Percentiles rank a stretch among this genome's conserved stretches.
These are phyloP conservation scores for Dendrothele bispora DNA, from an alignment of 768 basidiomycete species.

Conservation along the genomic window DNA sequence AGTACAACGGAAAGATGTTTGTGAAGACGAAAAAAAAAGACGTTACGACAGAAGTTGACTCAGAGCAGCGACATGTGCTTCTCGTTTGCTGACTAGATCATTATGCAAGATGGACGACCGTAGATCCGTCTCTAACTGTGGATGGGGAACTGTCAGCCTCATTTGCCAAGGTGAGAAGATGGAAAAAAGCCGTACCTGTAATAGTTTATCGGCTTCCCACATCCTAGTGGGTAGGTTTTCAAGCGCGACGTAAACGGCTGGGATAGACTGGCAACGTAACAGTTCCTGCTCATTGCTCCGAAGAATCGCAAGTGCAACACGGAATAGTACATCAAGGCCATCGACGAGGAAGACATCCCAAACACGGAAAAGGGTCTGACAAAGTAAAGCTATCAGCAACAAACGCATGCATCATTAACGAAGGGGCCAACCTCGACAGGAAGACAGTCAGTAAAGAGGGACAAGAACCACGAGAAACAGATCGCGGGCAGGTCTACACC, in stretches of 20 bases:
- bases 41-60: conserved; percentile 38
- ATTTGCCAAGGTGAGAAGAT: neutral
- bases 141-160: neutral
- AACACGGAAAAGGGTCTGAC: conserved; percentile 86
- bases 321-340: conserved; percentile 87
- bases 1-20: too few relatives aligned
- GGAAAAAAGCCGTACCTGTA: conserved; percentile 61
- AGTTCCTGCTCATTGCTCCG: conserved; percentile 84
- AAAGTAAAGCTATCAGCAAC: conserved; percentile 5
- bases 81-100: conserved; percentile 57
- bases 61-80: conserved; percentile 49
- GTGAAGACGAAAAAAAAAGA: too few relatives aligned
- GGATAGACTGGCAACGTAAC: conserved; percentile 78
- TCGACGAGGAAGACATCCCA: conserved; percentile 97
- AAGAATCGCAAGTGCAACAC: conserved; percentile 86
- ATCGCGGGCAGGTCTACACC: conserved; percentile 92
- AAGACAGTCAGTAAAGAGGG: conserved; percentile 92
- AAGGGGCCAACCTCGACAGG: conserved; percentile 77
- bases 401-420: neutral
- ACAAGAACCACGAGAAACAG: conserved; percentile 98
- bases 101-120: conserved; percentile 49
- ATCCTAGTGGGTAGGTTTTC: conserved; percentile 89
- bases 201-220: conserved; percentile 90
- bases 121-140: conserved; percentile 58
- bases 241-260: conserved; percentile 86